A percentile compares a stretch with the other conserved stretches of the same genome.
Evolutionary conservation across 371 early-diverging fungal genomes (phyloP).

Genomic region (Mucor sp.): DNA sequence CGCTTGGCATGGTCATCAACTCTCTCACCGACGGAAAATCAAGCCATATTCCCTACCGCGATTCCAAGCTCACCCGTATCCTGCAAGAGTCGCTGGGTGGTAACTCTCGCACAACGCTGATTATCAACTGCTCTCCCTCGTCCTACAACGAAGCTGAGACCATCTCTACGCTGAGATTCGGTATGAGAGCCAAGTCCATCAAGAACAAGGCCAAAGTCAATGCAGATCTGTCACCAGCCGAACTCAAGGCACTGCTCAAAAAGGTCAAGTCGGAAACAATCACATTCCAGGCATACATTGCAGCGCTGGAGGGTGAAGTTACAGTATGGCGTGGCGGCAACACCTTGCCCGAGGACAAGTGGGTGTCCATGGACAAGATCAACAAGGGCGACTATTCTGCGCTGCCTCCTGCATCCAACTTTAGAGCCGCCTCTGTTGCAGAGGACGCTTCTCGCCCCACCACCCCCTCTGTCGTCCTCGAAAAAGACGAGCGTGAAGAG

Average conservation of each 20-base stretch:
- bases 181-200: constrained; percentile 96
- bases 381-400: constrained; percentile 50
- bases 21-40: constrained; percentile 93
- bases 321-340: constrained; percentile 87
- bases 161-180: constrained; percentile 94
- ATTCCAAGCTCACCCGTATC: constrained; percentile 98
- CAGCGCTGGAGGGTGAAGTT: constrained; percentile 87
- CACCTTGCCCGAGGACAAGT: constrained; percentile 70
- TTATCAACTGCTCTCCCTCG: constrained; percentile 97
- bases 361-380: constrained; percentile 75
- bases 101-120: constrained; percentile 94
- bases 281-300: constrained; percentile 80
- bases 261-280: constrained; percentile 81
- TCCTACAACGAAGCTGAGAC: constrained; percentile 97
- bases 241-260: constrained; percentile 91
- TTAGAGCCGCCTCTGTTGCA: constrained; percentile 34
- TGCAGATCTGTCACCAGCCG: constrained; percentile 89
- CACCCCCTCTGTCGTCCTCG: constrained; percentile 77
- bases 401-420: constrained; percentile 51
- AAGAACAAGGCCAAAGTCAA: constrained; percentile 99
- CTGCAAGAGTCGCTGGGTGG: constrained; percentile 99
- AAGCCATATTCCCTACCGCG: constrained; percentile 97
- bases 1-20: constrained; percentile 99
- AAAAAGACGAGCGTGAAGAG: constrained; percentile 92
- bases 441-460: constrained; percentile 67